Evolutionary conservation across 2,329 filamentous ascomycete species (phyloP).

Genomic region (Conoideocrella luteorostrata): DNA sequence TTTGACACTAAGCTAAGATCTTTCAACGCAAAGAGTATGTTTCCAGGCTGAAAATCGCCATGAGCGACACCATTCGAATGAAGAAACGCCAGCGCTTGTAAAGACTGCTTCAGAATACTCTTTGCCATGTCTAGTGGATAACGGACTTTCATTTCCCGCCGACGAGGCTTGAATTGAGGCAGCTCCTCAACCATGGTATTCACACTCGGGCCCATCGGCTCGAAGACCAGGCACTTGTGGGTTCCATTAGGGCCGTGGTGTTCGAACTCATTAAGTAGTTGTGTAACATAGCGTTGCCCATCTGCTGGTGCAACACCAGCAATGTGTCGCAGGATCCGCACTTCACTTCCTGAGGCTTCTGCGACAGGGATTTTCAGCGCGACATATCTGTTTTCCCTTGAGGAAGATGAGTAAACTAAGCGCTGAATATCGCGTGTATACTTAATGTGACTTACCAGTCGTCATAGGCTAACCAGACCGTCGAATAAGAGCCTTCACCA

Average conservation of each 20-base stretch:
- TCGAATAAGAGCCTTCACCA: conserved; percentile 37
- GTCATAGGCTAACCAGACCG: conserved; percentile 38
- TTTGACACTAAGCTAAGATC: conserved; percentile 20
- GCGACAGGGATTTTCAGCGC: conserved; percentile 23
- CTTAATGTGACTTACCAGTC: not conserved
- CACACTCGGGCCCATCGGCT: conserved; percentile 29
- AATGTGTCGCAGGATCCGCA: conserved; percentile 14
- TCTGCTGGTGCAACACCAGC: conserved; percentile 13
- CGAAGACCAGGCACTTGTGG: conserved; percentile 23
- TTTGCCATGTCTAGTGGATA: conserved; percentile 35
- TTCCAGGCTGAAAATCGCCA: conserved; percentile 32
- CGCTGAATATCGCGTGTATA: conserved; percentile 14
- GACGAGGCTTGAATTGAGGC: conserved; percentile 23
- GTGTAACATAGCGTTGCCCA: conserved; percentile 10
- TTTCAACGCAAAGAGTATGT: conserved; percentile 28
- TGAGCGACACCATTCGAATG: conserved; percentile 32
- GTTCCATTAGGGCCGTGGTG: conserved; percentile 22
- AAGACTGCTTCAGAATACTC: conserved; percentile 30
- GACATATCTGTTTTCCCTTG: conserved; percentile 14
- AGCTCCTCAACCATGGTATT: conserved; percentile 28
- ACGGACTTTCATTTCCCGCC: conserved; percentile 20
- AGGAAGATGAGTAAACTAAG: conserved; percentile 11
- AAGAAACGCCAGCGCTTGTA: conserved; percentile 30
- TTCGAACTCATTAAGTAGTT: conserved; percentile 18
- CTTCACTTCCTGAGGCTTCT: conserved; percentile 14